Evolutionary conservation across 257 asterid species (phyloP).

Genomic region (Verbena officinalis): DNA sequence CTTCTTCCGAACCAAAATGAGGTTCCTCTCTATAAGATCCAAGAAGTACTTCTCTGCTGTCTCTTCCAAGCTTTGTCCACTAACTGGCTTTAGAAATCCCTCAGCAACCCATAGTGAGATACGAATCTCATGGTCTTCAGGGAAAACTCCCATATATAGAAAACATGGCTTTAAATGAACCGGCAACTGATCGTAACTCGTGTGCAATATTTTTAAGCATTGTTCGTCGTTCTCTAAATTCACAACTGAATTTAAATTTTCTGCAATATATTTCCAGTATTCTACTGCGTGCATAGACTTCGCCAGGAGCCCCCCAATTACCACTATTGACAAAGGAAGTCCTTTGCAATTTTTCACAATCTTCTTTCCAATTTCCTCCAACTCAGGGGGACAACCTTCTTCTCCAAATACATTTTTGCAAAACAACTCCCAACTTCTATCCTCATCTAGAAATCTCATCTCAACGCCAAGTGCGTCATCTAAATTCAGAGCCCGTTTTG

Average conservation of each 20-base stretch:
- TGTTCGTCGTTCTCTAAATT: neutral
- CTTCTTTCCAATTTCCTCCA: conserved; percentile 4
- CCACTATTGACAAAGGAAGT: neutral
- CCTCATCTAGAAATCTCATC: neutral
- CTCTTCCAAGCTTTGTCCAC: neutral
- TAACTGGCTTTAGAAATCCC: neutral
- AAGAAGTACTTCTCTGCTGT: neutral
- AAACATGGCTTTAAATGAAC: neutral
- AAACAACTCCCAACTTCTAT: neutral
- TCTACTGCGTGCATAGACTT: neutral
- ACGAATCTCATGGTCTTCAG: neutral
- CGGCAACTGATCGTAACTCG: neutral
- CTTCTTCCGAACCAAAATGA: neutral
- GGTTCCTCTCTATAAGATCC: neutral
- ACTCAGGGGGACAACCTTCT: neutral
- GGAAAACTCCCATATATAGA: neutral
- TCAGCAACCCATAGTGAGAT: neutral
- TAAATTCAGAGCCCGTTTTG: neutral
- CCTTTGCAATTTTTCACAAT: neutral
- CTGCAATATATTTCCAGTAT: neutral
- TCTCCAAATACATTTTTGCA: neutral
- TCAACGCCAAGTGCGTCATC: neutral
- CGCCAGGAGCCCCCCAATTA: neutral
- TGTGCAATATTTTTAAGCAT: neutral
- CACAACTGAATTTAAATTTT: neutral